These are phyloP conservation scores for Comarum palustre DNA, from an alignment of 306 rosid species.

Conservation along the genomic window DNA sequence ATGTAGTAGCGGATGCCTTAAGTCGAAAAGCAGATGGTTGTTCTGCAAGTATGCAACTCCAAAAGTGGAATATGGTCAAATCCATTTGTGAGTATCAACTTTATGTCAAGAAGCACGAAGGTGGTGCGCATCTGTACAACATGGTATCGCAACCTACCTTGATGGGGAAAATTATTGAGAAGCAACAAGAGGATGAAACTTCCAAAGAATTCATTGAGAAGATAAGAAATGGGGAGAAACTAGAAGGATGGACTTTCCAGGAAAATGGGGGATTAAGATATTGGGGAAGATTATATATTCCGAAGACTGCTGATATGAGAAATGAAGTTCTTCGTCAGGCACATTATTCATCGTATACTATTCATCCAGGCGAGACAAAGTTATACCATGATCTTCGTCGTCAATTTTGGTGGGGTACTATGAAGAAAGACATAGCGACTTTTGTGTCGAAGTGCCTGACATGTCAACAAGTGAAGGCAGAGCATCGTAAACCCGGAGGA, in stretches of 20 bases:
- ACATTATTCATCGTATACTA: neutral
- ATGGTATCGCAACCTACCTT: neutral
- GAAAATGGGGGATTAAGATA: neutral
- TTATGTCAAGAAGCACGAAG: neutral
- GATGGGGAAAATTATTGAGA: neutral
- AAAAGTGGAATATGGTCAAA: no score
- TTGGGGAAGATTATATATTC: neutral
- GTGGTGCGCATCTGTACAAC: neutral
- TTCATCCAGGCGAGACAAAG: constrained; percentile 1
- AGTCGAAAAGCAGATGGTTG: no score
- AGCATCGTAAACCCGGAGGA: no score
- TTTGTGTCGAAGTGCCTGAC: no score
- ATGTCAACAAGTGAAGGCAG: no score
- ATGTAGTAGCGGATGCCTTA: no score
- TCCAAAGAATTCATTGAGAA: neutral
- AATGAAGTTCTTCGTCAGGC: neutral
- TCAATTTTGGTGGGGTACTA: neutral
- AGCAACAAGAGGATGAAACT: neutral
- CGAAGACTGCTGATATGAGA: neutral
- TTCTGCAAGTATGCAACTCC: no score
- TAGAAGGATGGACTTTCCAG: neutral
- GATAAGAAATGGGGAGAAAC: no score
- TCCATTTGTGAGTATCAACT: no score
- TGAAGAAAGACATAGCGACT: neutral
- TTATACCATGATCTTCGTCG: neutral